Base-by-base conservation (phyloP, 2,329 filamentous ascomycete species). In the Stagonosporopsis tanaceti region DNA sequence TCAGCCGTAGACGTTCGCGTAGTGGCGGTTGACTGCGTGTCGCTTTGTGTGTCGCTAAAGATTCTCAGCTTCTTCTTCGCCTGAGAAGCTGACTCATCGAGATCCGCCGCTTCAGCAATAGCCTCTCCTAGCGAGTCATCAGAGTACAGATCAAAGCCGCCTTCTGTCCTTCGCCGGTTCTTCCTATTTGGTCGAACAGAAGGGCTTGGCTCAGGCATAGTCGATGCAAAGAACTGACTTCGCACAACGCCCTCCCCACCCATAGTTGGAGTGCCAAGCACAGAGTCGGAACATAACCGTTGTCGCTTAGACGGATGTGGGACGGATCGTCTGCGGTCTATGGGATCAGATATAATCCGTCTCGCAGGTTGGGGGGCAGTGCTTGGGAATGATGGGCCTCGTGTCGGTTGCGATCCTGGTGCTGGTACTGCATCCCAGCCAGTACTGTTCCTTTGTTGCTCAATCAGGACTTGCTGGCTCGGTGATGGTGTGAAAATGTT, bases 401-500 rank as follows among this genome's bases (percentile, higher is more conserved):
- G 62, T 37, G 63, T 77, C 62, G 42, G 75, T 68, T 58, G 78
- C 71, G 60, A 61, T 34, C 73, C 78, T n/a, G 79, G 79, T 27
- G 79, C 80, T 50, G 81, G 77, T 39, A 79, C 81, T 27, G 85
- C 79, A 46, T 80, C 78, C 87, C 86, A 89, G 12, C 83, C 82
- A 22, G 71, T 78, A 39, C 77, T 80, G 15, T 64, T 68, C 47
- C 78, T 76, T 68, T 87, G 83, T 39, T 82, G 78, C 58, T 84
- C 78, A 24, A 90, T 74, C 11, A 88, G 72, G 25, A 80, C 79
- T 70, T 86, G 85, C 67, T 90, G 88, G 64, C 82, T 88, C 20
- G 87, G 87, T 8, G 88, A 89, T 22, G 85, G 86, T 0, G 85
- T 87, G 68, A 91, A 87, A 59, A 79, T 83, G 68, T 91, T 91